Base-by-base conservation (phyloP, 306 rosid genomes). In the Crataegus laevigata region DNA sequence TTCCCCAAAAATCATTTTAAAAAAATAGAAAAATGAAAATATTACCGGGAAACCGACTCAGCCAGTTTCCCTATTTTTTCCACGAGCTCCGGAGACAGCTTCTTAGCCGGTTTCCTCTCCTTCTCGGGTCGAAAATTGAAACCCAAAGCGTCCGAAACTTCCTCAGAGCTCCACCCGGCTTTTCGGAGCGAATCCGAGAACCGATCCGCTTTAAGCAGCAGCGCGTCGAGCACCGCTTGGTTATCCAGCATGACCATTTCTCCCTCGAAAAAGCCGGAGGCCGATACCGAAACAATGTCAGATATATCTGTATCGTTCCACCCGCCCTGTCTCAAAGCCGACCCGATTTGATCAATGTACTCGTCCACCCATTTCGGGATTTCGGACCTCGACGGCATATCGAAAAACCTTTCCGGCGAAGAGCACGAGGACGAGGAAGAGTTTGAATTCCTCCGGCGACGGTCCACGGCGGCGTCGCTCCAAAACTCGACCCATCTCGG, bases 131-230 rank as follows among this genome's bases (percentile, higher is more conserved):
- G 97, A 72, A 88, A 88, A 71, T 96, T 93, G 22, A 96, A 96
- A 3, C 99, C 98, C 66, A 96, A 68, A 3, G 96, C 99, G 25
- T 92, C 96, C 7, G 97, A 86, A 0, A 96, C 99, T 59, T 92
- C 99, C 54, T 92, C 99, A 75, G 99, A 89, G 96, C 97, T 96
- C 99, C 99, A 96, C 62, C 99, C 99, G 3, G 99, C 89, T 78
- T 90, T 90, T 1, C 98, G 92, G 30, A 96, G 98, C 36, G 89
- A 81, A 6, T 90, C 98, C 59, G 99, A 90, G 63, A 83, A 87
- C 82, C 84, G 79, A 78, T 89, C 96, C 47, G 90, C 86, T 85
- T 96, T 92, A 45, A 96, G 66, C 2, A 96, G 88, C 51, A 96
- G 83, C 57, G 98, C 98, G 73, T 96, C 99, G 1, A 90, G 82